phyloP scores from a whole-genome alignment of 768 basidiomycete genomes.

The Amyloporia xantha region DNA sequence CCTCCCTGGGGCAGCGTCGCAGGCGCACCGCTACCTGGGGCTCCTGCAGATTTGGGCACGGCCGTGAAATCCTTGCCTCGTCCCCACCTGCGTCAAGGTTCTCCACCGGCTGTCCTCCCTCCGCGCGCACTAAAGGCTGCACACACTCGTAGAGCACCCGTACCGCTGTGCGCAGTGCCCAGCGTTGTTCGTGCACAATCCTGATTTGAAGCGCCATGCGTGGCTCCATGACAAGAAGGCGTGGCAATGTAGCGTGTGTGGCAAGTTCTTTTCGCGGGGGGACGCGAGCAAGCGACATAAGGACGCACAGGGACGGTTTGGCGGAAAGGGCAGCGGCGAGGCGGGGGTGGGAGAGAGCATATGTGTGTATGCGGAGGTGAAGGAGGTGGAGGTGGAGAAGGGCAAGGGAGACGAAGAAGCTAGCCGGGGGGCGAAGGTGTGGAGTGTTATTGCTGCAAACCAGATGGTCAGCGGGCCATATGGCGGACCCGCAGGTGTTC shows the following conservation, averaged over 20 bases:
- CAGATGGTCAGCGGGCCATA: conserved; percentile 8
- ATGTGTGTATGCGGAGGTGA: conserved; percentile 52
- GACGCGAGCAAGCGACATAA: conserved; percentile 79
- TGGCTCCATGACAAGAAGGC: conserved; percentile 67
- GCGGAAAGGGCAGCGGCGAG: conserved; percentile 8
- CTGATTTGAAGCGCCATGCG: conserved; percentile 74
- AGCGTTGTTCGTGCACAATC: conserved; percentile 71
- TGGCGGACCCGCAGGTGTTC: neutral
- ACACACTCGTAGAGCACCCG: conserved; percentile 52
- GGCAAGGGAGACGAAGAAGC: conserved; percentile 33
- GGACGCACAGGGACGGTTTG: conserved; percentile 47
- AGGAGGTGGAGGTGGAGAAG: conserved; percentile 50
- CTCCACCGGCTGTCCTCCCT: conserved; percentile 67
- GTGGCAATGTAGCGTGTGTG: conserved; percentile 69
- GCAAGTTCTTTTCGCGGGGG: conserved; percentile 66
- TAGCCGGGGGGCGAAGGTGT: conserved; percentile 55
- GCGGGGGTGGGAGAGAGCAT: conserved; percentile 24
- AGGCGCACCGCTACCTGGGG: conserved; percentile 26
- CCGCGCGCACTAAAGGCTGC: conserved; percentile 64
- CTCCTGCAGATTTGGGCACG: conserved; percentile 48
- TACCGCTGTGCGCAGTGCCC: conserved; percentile 60
- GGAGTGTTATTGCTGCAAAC: conserved; percentile 52
- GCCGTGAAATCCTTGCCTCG: conserved; percentile 76
- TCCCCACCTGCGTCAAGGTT: conserved; percentile 55
- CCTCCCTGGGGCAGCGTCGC: conserved; percentile 17